These are phyloP conservation scores for Schizochytrium sp. DNA, from an alignment of 108 stramenopile genomes.

Conservation along the genomic window DNA sequence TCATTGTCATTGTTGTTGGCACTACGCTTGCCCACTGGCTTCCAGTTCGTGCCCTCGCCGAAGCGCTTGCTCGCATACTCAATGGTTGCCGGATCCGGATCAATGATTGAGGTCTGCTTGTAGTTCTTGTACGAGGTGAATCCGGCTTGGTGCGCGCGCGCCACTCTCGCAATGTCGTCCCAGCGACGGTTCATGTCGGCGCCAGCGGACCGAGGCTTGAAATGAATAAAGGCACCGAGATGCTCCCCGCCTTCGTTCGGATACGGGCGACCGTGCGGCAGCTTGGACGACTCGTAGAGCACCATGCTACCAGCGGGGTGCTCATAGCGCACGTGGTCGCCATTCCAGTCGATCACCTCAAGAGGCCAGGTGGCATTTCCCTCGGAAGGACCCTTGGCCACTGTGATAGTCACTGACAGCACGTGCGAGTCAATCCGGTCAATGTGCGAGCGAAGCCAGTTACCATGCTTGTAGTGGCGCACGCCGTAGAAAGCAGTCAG, in stretches of 20 bases:
- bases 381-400: not conserved
- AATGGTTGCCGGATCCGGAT: not conserved
- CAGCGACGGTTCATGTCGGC: not conserved
- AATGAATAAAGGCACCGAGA: not conserved
- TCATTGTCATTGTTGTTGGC: not conserved
- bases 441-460: conserved; percentile 3
- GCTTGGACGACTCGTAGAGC: not conserved
- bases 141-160: not conserved
- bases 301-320: conserved; percentile 8
- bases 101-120: too few species aligned
- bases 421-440: not conserved
- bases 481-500: conserved; percentile 3
- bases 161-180: not conserved
- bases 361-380: not conserved
- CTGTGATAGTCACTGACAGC: not conserved
- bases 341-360: not conserved
- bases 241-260: not conserved
- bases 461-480: not conserved
- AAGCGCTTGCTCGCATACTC: not conserved
- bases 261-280: not conserved
- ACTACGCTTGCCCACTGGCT: not conserved
- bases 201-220: not conserved
- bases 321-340: conserved; percentile 1
- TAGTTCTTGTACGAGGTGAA: not conserved
- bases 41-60: not conserved